Base-by-base conservation (phyloP, 2,329 filamentous ascomycete genomes). In the Metarhizium anisopliae region DNA sequence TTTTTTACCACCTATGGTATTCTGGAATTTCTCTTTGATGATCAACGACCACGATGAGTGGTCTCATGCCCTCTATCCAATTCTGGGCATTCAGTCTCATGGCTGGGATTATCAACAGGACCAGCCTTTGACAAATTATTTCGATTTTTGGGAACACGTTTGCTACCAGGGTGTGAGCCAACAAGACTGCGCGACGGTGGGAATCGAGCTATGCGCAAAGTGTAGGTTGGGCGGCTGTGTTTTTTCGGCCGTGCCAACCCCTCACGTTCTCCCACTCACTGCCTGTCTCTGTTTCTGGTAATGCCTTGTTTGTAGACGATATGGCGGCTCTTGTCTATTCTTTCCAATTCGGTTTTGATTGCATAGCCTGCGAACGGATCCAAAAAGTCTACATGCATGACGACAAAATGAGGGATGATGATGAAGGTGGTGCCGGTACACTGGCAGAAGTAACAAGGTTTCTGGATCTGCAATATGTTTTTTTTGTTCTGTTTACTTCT, bases 291-390 rank as follows among this genome's bases (percentile, higher is more conserved):
- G 18, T 4, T 49, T 29, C 25, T 30, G 18, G 45, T 8, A 30
- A 30, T 10, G 1, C 20, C 25, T 30, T 29, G 10, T 30, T 30
- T 49, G 20, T 30, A n/a, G 47, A 6, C n/a, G 36, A 53, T 8
- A 35, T 18, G 47, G 45, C 16, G 36, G 25, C 29, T 45, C 20
- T 51, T 43, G 36, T 49, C 20, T 49, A 13, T 30, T 30, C 20
- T 13, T 6, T 6, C 45, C 7, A 30, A 30, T 49, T 49, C 6
- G 11, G 14, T 18, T 29, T 45, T 43, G 32, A 43, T 30, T 36
- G 55, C 55, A 56, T 53, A 50, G 42, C 51, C 55, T 56, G 55
- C 51, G 38, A 43, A 38, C 14, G 25, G 25, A n/a, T 43, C 36
- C 36, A 20, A 47, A 6, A 18, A 25, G 18, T 8, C 18, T 25